phyloP scores from a whole-genome alignment of 1,284 basidiomycete genomes.

The Cryptococcus sp. region DNA sequence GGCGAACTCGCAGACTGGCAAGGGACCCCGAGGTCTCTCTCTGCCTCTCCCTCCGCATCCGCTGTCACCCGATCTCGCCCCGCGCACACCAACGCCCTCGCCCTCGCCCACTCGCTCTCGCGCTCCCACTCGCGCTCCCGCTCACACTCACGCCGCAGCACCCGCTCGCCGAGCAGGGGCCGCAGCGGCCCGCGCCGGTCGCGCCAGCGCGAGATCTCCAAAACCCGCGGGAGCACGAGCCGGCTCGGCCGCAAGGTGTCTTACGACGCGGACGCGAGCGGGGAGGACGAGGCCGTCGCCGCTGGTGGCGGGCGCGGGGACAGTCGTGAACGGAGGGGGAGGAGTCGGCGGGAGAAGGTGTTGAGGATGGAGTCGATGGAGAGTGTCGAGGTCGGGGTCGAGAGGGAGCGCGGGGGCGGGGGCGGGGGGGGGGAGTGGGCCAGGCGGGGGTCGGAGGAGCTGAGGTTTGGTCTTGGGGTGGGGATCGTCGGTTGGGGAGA shows the following conservation, averaged over 20 bases:
- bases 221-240: background rate
- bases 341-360: conserved; percentile 13
- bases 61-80: too few relatives aligned
- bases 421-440: too few relatives aligned
- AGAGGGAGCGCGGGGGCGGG: background rate
- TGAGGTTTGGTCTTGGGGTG: too few relatives aligned
- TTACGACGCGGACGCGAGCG: conserved; percentile 29
- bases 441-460: background rate
- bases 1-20: background rate
- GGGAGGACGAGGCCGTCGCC: conserved; percentile 15
- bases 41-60: too few relatives aligned
- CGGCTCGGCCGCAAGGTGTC: conserved; percentile 15
- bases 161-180: conserved; percentile 1
- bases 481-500: background rate
- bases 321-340: conserved; percentile 5
- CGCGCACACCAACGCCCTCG: too few relatives aligned
- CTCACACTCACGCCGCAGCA: background rate
- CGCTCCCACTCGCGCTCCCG: background rate
- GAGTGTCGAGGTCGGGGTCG: conserved; percentile 2
- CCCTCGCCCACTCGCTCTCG: too few relatives aligned
- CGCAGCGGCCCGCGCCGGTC: background rate
- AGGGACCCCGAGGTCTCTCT: background rate
- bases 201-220: conserved; percentile 4
- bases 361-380: conserved; percentile 8
- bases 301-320: background rate